phyloP scores from a whole-genome alignment of 371 early-diverging fungal species.

The Apophysomyces sp. region DNA sequence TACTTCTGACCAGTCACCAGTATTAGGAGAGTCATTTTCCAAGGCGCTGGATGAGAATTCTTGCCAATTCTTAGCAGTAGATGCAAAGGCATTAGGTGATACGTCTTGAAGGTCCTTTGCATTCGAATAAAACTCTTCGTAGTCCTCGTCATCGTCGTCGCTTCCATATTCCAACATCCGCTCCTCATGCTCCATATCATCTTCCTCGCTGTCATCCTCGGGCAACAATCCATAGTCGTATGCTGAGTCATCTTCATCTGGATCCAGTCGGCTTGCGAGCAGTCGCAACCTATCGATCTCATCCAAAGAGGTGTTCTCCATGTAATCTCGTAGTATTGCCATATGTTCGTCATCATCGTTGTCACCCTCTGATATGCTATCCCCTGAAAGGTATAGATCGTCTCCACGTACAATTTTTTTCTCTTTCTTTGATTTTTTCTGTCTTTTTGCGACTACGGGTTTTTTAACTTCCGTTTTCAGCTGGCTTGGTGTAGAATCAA shows the following conservation, averaged over 20 bases:
- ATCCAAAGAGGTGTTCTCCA: conserved; percentile 23
- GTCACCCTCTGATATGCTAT: conserved; percentile 18
- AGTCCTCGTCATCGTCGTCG: conserved; percentile 9
- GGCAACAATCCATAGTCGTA: conserved; percentile 11
- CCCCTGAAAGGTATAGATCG: conserved; percentile 15
- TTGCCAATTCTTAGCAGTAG: conserved; percentile 17
- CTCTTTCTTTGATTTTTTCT: conserved; percentile 6
- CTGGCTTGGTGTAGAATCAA: conserved; percentile 7
- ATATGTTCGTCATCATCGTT: conserved; percentile 29
- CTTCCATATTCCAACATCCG: neutral
- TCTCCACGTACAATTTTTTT: conserved; percentile 19
- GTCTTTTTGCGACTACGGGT: neutral
- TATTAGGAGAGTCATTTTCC: conserved; percentile 14
- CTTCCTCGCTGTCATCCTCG: conserved; percentile 17
- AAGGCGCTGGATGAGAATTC: conserved; percentile 20
- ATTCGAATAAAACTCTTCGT: neutral
- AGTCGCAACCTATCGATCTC: conserved; percentile 1
- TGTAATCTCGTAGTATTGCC: conserved; percentile 37
- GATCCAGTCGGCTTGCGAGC: conserved; percentile 9
- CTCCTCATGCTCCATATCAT: conserved; percentile 9
- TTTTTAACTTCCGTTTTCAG: conserved; percentile 1
- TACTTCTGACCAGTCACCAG: conserved; percentile 16
- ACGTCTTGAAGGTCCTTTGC: conserved; percentile 1
- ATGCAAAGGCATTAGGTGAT: conserved; percentile 2
- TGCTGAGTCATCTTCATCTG: neutral